Base-by-base conservation (phyloP, 2,329 filamentous ascomycete genomes). In the Botrytis fragariae region DNA sequence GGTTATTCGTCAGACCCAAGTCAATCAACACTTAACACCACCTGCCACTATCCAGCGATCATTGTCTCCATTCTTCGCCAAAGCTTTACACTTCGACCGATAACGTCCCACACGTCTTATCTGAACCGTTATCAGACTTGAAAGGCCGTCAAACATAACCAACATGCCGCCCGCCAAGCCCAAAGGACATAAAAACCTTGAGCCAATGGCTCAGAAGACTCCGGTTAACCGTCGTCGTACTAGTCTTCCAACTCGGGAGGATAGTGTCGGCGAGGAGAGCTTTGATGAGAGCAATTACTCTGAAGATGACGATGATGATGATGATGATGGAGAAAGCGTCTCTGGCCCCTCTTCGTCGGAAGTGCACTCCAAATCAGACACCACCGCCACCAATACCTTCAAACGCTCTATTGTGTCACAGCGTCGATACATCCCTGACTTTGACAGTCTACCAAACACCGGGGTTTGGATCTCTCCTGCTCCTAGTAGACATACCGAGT, bases 401-500 rank as follows among this genome's bases (percentile, higher is more conserved):
- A 68, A 39, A 22, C 3, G n/a, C 20, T 48, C 35, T 14, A 10
- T 20, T 57, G 8, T 9, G 22, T 39, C 37, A 32, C 16, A 14
- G 20, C 48, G 48, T 7, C 48, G 37, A 6, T 68, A 68, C 5
- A 44, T 57, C 5, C 48, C 65, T 2, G 35, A 68, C 18, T 32
- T 68, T 1, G 48, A 32, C 4, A 57, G 48, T 42, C 37, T 68
- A 20, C 65, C 65, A 32, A 68, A 68, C 9, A 42, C 35, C 9
- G 65, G 65, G 3, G 65, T 68, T 57, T 68, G 65, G 65, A 20
- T 32, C 37, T 68, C 65, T 32, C 37, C 48, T 57, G 37, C 65
- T 18, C 65, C 65, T 42, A 12, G n/a, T n/a, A 68, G n/a, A 14
- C 70, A 72, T 22, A 60, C 48, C 0, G n/a, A 42, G 1, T 72